Evolutionary conservation across 1,284 basidiomycete genomes (phyloP).

Genomic region (Afroboletus lepidellus): DNA sequence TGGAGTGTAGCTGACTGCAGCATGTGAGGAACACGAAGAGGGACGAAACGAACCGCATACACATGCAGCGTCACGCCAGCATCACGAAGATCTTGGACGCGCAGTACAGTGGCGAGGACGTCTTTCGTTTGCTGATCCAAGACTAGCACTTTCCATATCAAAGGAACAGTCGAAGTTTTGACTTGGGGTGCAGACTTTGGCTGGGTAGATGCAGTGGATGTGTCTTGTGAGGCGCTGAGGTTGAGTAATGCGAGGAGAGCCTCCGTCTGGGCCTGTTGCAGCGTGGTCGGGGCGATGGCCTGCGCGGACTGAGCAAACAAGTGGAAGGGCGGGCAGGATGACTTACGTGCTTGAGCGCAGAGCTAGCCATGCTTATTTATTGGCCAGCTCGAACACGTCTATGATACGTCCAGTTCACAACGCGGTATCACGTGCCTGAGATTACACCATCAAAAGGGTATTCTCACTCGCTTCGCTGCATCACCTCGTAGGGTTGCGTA

Average conservation of each 20-base stretch:
- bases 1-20: constrained; percentile 84
- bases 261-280: constrained; percentile 79
- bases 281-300: constrained; percentile 41
- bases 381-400: not conserved
- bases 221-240: constrained; percentile 51
- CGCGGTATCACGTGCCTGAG: constrained; percentile 12
- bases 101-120: constrained; percentile 89
- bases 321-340: not conserved
- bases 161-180: constrained; percentile 62
- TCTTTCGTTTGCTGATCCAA: constrained; percentile 96
- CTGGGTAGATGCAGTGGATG: constrained; percentile 25
- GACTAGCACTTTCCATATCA: constrained; percentile 96
- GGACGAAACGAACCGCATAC: constrained; percentile 45
- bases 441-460: no score
- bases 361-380: constrained; percentile 53
- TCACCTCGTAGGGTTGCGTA: no score
- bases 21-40: constrained; percentile 9
- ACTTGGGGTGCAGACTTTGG: constrained; percentile 34
- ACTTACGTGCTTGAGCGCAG: constrained; percentile 53
- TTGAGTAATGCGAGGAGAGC: constrained; percentile 68
- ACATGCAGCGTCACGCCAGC: constrained; percentile 97
- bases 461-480: no score
- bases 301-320: constrained; percentile 3
- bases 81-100: constrained; percentile 95
- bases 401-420: not conserved